phyloP scores from a whole-genome alignment of 371 early-diverging fungal species.

The Mitosporidium daphniae region DNA sequence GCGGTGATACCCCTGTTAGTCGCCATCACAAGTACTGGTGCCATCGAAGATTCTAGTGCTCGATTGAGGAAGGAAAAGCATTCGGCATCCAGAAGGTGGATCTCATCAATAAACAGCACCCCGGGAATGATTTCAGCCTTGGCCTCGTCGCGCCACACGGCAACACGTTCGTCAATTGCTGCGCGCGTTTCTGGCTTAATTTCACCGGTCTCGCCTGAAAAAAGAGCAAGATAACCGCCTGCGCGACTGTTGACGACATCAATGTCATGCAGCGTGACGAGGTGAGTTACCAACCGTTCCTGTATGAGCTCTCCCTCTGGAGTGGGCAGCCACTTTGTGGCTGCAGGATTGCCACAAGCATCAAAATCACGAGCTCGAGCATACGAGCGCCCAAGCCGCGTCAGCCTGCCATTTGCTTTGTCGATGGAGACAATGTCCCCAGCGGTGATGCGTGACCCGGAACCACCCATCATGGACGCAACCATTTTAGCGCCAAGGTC shows the following conservation, averaged over 20 bases:
- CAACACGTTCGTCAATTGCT: slow-evolving; percentile 80
- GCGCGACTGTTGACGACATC: slow-evolving; percentile 94
- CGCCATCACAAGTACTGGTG: slow-evolving; percentile 89
- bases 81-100: slow-evolving; percentile 92
- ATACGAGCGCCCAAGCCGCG: slow-evolving; percentile 72
- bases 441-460: background rate
- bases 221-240: slow-evolving; percentile 75
- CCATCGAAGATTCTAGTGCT: slow-evolving; percentile 60
- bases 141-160: slow-evolving; percentile 92
- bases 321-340: slow-evolving; percentile 78
- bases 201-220: slow-evolving; percentile 86
- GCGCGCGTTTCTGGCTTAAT: slow-evolving; percentile 83
- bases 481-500: slow-evolving; percentile 94
- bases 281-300: slow-evolving; percentile 67
- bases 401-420: slow-evolving; percentile 85
- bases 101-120: slow-evolving; percentile 89
- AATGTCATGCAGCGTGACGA: slow-evolving; percentile 86
- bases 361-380: slow-evolving; percentile 72
- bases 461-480: slow-evolving; percentile 31
- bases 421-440: slow-evolving; percentile 89
- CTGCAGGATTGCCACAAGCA: slow-evolving; percentile 23
- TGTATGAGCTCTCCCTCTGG: slow-evolving; percentile 96
- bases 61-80: slow-evolving; percentile 91
- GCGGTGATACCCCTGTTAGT: slow-evolving; percentile 67
- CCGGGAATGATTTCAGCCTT: slow-evolving; percentile 90